Percentiles rank a stretch among this genome's conserved stretches.
phyloP scores from a whole-genome alignment of 768 basidiomycete species.

The Hortiboletus flavorubellus region DNA sequence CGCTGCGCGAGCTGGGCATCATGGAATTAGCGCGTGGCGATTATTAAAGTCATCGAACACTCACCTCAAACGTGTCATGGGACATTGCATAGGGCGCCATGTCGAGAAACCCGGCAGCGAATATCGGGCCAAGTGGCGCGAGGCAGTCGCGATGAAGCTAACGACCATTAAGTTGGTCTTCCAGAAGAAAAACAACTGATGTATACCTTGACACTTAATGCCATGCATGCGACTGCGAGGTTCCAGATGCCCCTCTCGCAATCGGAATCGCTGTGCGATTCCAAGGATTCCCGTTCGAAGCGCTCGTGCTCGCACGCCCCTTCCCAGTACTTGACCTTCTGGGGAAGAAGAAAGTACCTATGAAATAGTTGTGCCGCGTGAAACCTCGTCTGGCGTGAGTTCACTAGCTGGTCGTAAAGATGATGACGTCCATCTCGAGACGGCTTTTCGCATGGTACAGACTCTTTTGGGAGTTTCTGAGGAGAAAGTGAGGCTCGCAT shows the following conservation, averaged over 20 bases:
- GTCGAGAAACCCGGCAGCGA: constrained; percentile 46
- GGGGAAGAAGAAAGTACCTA: constrained; percentile 48
- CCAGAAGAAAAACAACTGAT: background rate
- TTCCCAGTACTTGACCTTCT: constrained; percentile 14
- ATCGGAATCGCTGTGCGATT: background rate
- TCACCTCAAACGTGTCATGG: constrained; percentile 54
- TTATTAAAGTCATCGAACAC: background rate
- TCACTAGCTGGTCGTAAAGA: constrained; percentile 51
- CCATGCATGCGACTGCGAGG: constrained; percentile 54
- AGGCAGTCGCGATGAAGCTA: constrained; percentile 67
- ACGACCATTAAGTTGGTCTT: background rate
- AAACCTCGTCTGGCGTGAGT: constrained; percentile 58
- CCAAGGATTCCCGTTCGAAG: background rate
- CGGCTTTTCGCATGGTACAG: background rate
- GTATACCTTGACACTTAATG: constrained; percentile 58
- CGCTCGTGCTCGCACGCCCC: background rate
- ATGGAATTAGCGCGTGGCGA: background rate
- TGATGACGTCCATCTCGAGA: background rate
- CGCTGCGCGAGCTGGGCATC: constrained; percentile 48
- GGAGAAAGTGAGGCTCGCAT: background rate
- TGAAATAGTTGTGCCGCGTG: constrained; percentile 61
- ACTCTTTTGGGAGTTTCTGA: constrained; percentile 10
- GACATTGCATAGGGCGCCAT: constrained; percentile 47
- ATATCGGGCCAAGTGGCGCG: constrained; percentile 50
- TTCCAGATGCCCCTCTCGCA: constrained; percentile 49